Evolutionary conservation across 2,329 filamentous ascomycete genomes (phyloP).

Genomic region (Cercospora sp.): DNA sequence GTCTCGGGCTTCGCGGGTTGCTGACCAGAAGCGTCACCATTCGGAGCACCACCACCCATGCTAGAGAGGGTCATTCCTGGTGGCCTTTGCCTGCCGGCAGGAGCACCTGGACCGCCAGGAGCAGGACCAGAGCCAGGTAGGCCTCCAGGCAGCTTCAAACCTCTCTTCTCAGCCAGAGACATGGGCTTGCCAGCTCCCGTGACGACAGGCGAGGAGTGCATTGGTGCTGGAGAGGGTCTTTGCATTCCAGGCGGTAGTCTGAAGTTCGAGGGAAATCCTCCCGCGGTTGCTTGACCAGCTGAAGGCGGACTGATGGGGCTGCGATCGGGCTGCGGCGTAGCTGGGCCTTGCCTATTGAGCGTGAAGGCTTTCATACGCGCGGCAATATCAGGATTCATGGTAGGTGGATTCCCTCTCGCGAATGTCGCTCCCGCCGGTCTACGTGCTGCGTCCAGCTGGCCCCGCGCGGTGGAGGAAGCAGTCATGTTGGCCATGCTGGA

Average conservation of each 20-base stretch:
- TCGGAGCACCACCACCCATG: slow-evolving; percentile 42
- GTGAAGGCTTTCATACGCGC: slow-evolving; percentile 71
- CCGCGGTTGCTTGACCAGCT: slow-evolving; percentile 29
- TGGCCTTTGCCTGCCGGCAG: slow-evolving; percentile 40
- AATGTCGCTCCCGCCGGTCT: slow-evolving; percentile 50
- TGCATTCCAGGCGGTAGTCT: slow-evolving; percentile 43
- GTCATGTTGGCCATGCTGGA: slow-evolving; percentile 63
- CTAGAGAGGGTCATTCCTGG: slow-evolving; percentile 47
- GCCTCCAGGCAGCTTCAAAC: slow-evolving; percentile 62
- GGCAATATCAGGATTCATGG: slow-evolving; percentile 58
- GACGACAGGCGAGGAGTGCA: slow-evolving; percentile 52
- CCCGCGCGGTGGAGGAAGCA: slow-evolving; percentile 79
- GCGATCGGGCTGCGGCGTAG: slow-evolving; percentile 31
- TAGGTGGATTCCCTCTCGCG: slow-evolving; percentile 50
- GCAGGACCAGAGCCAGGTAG: slow-evolving; percentile 48
- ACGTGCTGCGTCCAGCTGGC: slow-evolving; percentile 69
- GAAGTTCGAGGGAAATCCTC: slow-evolving; percentile 48
- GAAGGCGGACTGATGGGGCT: slow-evolving; percentile 20
- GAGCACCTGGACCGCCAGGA: slow-evolving; percentile 41
- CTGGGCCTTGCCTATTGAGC: slow-evolving; percentile 61
- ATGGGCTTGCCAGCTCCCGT: slow-evolving; percentile 47
- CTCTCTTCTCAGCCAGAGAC: slow-evolving; percentile 67
- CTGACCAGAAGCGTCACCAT: slow-evolving; percentile 36
- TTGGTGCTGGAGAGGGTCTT: slow-evolving; percentile 44
- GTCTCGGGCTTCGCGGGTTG: slow-evolving; percentile 34